phyloP scores from a whole-genome alignment of 768 basidiomycete genomes.

The Boletus pseudo-olivaceus region DNA sequence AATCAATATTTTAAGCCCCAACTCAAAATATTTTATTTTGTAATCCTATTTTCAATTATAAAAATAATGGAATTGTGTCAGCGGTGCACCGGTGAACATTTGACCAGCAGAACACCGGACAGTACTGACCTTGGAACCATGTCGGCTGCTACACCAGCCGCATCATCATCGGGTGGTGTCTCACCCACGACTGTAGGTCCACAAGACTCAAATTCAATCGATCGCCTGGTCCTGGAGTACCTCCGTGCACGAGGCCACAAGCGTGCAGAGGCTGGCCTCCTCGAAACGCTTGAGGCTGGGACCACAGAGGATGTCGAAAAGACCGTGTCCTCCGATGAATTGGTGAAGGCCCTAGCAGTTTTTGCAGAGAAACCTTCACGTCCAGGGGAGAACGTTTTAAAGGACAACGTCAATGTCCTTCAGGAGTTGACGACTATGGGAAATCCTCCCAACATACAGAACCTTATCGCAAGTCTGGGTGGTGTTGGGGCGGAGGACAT shows the following conservation, averaged over 20 bases:
- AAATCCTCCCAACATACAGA: constrained; percentile 70
- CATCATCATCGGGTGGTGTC: constrained; percentile 33
- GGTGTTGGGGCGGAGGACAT: constrained; percentile 80
- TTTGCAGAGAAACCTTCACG: constrained; percentile 66
- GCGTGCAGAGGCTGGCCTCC: constrained; percentile 40
- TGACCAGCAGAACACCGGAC: no score
- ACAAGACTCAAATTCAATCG: constrained; percentile 32
- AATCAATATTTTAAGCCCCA: no score
- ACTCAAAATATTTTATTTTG: no score
- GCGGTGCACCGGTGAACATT: no score
- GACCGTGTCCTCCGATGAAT: constrained; percentile 47
- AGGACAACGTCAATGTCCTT: constrained; percentile 61
- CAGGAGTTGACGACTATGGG: constrained; percentile 68
- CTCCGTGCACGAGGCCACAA: constrained; percentile 45
- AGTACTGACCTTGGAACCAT: constrained; percentile 8
- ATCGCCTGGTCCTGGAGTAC: constrained; percentile 47
- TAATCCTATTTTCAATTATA: no score
- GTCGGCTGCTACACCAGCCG: constrained; percentile 32
- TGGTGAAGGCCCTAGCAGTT: constrained; percentile 55
- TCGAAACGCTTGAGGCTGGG: constrained; percentile 36
- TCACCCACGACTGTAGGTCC: constrained; percentile 29
- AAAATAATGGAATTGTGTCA: no score
- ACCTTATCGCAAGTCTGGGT: constrained; percentile 73
- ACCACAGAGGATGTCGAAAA: constrained; percentile 35
- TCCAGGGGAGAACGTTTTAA: constrained; percentile 67